Percentiles rank a stretch among this genome's conserved stretches.
Evolutionary conservation across 1,139 yeast species (phyloP).

Genomic region (Blastobotrys elegans): DNA sequence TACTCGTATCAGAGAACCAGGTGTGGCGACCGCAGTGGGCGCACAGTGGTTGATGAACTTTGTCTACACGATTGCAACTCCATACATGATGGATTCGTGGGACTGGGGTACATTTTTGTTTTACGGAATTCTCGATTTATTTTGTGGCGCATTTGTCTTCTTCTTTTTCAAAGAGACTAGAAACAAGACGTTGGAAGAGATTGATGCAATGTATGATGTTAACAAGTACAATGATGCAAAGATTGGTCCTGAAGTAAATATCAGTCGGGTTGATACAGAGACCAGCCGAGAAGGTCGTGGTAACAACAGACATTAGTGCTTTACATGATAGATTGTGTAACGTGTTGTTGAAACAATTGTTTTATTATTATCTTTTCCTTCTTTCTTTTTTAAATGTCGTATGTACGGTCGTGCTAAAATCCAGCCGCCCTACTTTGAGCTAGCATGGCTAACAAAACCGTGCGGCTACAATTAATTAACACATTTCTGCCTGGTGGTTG

Average conservation of each 20-base stretch:
- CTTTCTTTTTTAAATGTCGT: too few relatives aligned
- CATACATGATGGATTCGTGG: slow-evolving; percentile 9
- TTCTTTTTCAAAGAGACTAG: slow-evolving; percentile 64
- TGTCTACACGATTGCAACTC: slow-evolving; percentile 5
- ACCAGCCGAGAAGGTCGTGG: too few relatives aligned
- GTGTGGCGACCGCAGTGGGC: not conserved
- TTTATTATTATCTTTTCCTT: too few relatives aligned
- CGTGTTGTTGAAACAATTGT: too few relatives aligned
- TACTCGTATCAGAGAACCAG: slow-evolving; percentile 9
- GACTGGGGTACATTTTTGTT: slow-evolving; percentile 52
- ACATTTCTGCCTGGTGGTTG: too few relatives aligned
- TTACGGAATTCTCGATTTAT: slow-evolving; percentile 53
- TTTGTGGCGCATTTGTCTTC: slow-evolving; percentile 52
- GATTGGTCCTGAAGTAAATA: not conserved
- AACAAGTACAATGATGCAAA: not conserved
- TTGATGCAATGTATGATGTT: slow-evolving; percentile 32
- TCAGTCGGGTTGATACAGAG: not conserved
- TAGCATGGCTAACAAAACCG: too few relatives aligned
- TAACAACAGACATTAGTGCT: too few relatives aligned
- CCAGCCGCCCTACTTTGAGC: too few relatives aligned
- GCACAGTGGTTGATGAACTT: slow-evolving; percentile 6
- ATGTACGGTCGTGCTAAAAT: too few relatives aligned
- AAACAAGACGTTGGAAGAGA: slow-evolving; percentile 59
- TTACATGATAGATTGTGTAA: too few relatives aligned
- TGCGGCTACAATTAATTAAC: too few relatives aligned